Base-by-base conservation (phyloP, 2,329 filamentous ascomycete species). In the Colletotrichum sp. region DNA sequence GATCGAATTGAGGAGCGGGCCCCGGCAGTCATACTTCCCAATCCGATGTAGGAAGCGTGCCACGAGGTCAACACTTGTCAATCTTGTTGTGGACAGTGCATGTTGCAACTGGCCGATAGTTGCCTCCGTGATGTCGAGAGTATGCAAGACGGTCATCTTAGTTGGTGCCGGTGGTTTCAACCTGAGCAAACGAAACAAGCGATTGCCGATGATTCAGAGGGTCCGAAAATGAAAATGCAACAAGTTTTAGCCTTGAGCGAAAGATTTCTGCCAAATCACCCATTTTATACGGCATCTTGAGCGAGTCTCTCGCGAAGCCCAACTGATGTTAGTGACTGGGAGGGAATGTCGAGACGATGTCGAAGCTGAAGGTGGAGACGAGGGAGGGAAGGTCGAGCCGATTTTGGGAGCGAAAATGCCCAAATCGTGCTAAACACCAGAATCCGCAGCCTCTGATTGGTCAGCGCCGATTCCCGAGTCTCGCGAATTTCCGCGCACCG, bases 51-150 rank as follows among this genome's bases (percentile, higher is more conserved):
- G 76, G 34, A 81, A 81, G 1, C 78, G 74, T 1, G 81, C 75
- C 8, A 78, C 79, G 4, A 84, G 80, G 6, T 84, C 80, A 7
- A 84, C 82, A 12, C 78, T 78, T 1, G 78, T 82, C 5, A 81
- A 59, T 5, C 21, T 24, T 18, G 78, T 77, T 0, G 66, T 72
- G 0, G 72, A 52, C 9, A 83, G 60, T 6, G 80, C 79, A 9
- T 71, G n/a, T 24, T 80, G 79, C 3, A 83, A 59, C 12, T 82
- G 77, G 16, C 77, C 65, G 32, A 83, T 79, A 6, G 76, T 77
- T 6, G 82, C 81, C 32, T 81, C 79, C 5, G 81, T 80, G 8
- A 83, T 74, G 59, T 78, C 65, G 59, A 80, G 26, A 15, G 39
- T n/a, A 9, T 49, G 44, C 16, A 16, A 2, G 30, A 26, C n/a